Evolutionary conservation across 1,284 basidiomycete genomes (phyloP), one percentile per base, ranked within the genome.

Genomic region (Coriolopsis trogii): DNA sequence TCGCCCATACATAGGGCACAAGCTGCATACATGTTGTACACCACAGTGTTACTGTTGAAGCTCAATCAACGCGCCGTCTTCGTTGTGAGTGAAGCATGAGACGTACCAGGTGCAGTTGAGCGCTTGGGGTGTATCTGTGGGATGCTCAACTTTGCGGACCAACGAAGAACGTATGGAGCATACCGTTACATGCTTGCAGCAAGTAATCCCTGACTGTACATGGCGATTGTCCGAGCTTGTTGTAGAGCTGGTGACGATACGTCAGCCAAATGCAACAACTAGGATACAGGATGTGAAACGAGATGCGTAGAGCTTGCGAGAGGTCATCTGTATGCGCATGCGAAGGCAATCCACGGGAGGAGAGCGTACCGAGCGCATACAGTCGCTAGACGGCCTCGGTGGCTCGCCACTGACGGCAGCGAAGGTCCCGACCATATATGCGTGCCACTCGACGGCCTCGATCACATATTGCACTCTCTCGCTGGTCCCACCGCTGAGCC

Each of bases 1-100:
- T 49, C 29, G 8, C 45, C 47, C 1, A 23, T 1, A 20, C 60
- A 62, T 1, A 45, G 31, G 0, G 42, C 46, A 31, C 60, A 62
- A 2, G 55, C 60, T 21, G 52, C 53, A 12, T 42, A 23, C 20
- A 62, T 23, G 47, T 57, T 62, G 44, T 54, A 62, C 41, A 41
- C 28, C 18, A 62, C 46, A 2, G 51, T 58, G 24, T 60, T 62
- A 38, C 60, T 62, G 33, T 9, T 16, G 18, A 28, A 24, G 1
- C 29, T 18, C 12, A 29, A 23, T 46, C 24, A 51, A 31, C 6
- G 38, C 13, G 16, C n/a, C 34, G 18, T 16, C n/a, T 6, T 18
- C 34, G 18, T 16, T 16, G 10, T 18, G 16, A 5, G 25, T 25
- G 12, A 30, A 10, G n/a, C 6, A 5, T 29, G 33, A 21, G 4